Base-by-base conservation (phyloP, 306 rosid species). In the Medicago truncatula region DNA sequence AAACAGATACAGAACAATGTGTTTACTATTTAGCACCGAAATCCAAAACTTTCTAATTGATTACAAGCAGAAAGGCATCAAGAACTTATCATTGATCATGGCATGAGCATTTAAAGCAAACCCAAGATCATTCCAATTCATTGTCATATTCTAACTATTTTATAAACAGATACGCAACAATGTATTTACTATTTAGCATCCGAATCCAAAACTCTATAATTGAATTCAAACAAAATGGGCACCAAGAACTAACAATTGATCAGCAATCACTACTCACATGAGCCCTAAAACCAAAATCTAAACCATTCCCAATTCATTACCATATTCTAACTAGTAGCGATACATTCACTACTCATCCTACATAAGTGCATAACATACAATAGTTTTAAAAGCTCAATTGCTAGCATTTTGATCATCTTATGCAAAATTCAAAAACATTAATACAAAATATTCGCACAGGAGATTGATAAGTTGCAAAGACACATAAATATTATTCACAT, bases 131-230 rank as follows among this genome's bases (percentile, higher is more conserved):
- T 17, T 21, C 17, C 17, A 59, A 25, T 16, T 28, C 66, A 25
- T 59, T 59, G 28, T 16, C 65, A 59, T 11, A 59, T 59, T 59
- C 65, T 23, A 59, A 59, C n/a, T 59, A 50, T n/a, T n/a, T 50
- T 5, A 50, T 50, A n/a, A 10, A 23, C 12, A 1, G 16, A 58
- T 12, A 58, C 5, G 64, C 8, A 58, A 21, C 16, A 12, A 23
- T 59, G 16, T 25, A 4, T 25, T 59, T 25, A 28, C 39, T 59
- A 12, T 13, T 23, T 58, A 23, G 16, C 64, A 20, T 14, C 15
- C 3, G 1, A 58, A 5, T 36, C 15, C 16, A 58, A 58, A 23
- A 58, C 64, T 20, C 23, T 58, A 8, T 58, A 4, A 10, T 3
- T 20, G 14, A 20, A 13, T 25, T 12, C n/a, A 23, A 11, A 4